phyloP scores from a whole-genome alignment of 2,329 filamentous ascomycete genomes.

The Penicillium sp. region DNA sequence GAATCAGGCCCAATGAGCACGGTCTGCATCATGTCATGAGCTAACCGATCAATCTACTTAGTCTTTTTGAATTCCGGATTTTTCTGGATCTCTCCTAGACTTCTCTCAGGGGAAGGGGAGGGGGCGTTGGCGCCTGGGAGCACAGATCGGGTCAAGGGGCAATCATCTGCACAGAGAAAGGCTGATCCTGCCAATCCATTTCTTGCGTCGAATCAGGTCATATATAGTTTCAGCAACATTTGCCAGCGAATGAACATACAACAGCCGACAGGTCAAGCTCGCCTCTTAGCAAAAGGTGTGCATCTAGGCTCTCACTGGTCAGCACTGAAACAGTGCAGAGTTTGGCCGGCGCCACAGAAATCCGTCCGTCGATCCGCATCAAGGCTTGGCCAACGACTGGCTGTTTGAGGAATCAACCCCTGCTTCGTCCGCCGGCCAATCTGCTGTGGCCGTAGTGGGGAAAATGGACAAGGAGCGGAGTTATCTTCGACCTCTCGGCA shows the following conservation, averaged over 20 bases:
- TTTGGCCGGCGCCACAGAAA: slow-evolving; percentile 13
- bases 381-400: slow-evolving; percentile 10
- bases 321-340: slow-evolving; percentile 16
- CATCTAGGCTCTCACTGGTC: slow-evolving; percentile 14
- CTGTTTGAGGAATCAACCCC: slow-evolving; percentile 19
- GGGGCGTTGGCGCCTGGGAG: slow-evolving; percentile 9
- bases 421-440: slow-evolving; percentile 16
- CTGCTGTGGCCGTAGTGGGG: slow-evolving; percentile 5
- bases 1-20: slow-evolving; percentile 8
- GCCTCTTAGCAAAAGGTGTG: neutral
- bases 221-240: neutral
- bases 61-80: neutral
- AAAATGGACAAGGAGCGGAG: neutral
- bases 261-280: slow-evolving; percentile 14
- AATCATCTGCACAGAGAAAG: neutral
- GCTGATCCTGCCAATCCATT: slow-evolving; percentile 3
- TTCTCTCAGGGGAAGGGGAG: neutral
- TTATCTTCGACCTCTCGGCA: neutral
- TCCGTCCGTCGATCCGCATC: slow-evolving; percentile 9
- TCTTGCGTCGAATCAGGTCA: neutral
- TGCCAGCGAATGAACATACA: slow-evolving; percentile 4
- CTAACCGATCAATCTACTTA: neutral
- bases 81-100: neutral
- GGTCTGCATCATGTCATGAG: slow-evolving; percentile 4
- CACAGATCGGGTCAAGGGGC: slow-evolving; percentile 1